Evolutionary conservation across 164 flowering plant genomes (phyloP).

Genomic region (Chimonanthus salicifolius): DNA sequence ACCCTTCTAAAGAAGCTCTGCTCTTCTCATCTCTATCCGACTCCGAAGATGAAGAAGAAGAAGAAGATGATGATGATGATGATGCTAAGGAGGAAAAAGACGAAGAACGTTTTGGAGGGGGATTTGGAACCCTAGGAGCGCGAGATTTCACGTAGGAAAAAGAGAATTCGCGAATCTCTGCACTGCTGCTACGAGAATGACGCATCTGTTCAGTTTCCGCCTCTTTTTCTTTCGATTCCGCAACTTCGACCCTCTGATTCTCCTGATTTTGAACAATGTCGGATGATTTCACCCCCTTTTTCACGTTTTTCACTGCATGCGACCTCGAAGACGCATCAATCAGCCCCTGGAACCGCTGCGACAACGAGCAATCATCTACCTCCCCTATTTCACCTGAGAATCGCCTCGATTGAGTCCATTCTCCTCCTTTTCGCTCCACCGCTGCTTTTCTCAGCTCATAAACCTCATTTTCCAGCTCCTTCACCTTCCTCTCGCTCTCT

Average conservation of each 20-base stretch:
- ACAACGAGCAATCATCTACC: constrained; percentile 37
- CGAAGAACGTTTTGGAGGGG: constrained; percentile 51
- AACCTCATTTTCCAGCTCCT: constrained; percentile 33
- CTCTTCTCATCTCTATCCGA: not conserved
- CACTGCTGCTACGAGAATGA: constrained; percentile 24
- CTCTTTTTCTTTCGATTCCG: constrained; percentile 31
- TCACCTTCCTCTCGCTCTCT: constrained; percentile 24
- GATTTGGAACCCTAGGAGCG: constrained; percentile 60
- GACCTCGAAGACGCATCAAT: constrained; percentile 38
- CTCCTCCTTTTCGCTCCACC: constrained; percentile 8
- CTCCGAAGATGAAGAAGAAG: not conserved
- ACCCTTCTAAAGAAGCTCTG: constrained; percentile 2
- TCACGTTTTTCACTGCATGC: constrained; percentile 37
- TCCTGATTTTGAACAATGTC: constrained; percentile 16
- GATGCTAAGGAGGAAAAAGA: constrained; percentile 10
- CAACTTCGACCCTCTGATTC: constrained; percentile 18
- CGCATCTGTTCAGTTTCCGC: constrained; percentile 23
- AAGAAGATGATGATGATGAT: constrained; percentile 1
- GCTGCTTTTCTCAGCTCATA: constrained; percentile 24
- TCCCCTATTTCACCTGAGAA: constrained; percentile 11
- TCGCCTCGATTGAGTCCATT: not conserved
- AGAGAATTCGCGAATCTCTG: constrained; percentile 20
- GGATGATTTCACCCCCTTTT: constrained; percentile 18
- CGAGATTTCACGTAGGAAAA: constrained; percentile 29
- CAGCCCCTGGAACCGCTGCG: constrained; percentile 54